Base-by-base conservation (phyloP, 2,329 filamentous ascomycete genomes). In the Exophiala mesophila region DNA sequence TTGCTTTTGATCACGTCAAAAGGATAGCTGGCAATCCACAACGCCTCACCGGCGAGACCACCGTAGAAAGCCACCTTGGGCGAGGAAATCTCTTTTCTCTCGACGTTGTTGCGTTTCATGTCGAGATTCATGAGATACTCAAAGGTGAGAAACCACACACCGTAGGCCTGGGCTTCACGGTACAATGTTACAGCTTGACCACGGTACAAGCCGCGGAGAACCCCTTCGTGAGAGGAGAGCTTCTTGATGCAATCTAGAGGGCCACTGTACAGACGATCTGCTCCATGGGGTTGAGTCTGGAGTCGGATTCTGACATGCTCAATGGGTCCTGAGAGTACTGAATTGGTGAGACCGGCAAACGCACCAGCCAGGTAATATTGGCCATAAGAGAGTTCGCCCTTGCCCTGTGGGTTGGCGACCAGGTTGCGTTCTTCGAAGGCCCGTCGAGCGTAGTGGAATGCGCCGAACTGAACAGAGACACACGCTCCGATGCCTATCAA, bases 1-100 rank as follows among this genome's bases (percentile, higher is more conserved):
- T 95, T 97, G 69, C 88, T 95, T 84, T 98, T 98, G 68, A 98
- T 69, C 19, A 98, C 90, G 67, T 98, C 92, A 53, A 98, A 84
- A 16, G 92, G 92, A 68, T 98, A 98, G 61, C 88, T 94, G 24
- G 77, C 76, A 41, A 98, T 71, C 92, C 92, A 98, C 44, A 98
- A 76, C 39, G 82, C 87, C 73, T 98, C 92, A 55, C 92, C 92
- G 0, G 92, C 92, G 29, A 98, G 66, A 32, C 92, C 92, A 52
- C 92, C 92, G 63, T 97, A 98, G 9, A 87, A 69, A 9, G 92
- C 92, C 36, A 98, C 80, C 69, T 95, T 97, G 65, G 82, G 82
- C 39, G 78, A 82, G 12, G 87, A 80, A 26, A 98, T 80, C 1
- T 94, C 81, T 58, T 82, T 80, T 41, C 92, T 82, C 51, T 79